Percentiles rank a stretch among this genome's conserved stretches.
These are phyloP conservation scores for Harrya chromipes DNA, from an alignment of 768 basidiomycete species.

Conservation along the genomic window DNA sequence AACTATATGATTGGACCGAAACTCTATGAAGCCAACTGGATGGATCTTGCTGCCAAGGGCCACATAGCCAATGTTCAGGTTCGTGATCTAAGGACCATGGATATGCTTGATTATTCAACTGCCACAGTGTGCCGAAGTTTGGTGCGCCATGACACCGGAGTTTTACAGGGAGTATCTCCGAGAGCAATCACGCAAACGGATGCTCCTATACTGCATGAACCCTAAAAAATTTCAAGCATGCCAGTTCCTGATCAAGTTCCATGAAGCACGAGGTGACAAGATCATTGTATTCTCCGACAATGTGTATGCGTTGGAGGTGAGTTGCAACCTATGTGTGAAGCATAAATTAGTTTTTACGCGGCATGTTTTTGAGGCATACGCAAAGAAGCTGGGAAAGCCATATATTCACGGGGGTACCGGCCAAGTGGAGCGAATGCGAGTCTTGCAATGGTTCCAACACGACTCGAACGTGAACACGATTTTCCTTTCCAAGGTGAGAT, in stretches of 20 bases:
- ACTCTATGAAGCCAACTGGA: conserved; percentile 99
- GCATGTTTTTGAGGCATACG: conserved; percentile 63
- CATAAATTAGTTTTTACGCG: conserved; percentile 4
- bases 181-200: conserved; percentile 88
- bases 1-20: conserved; percentile 99
- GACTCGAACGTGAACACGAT: conserved; percentile 96
- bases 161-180: conserved; percentile 97
- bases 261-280: conserved; percentile 97
- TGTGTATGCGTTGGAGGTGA: conserved; percentile 91
- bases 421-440: conserved; percentile 93
- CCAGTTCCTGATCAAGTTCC: conserved; percentile 97
- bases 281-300: conserved; percentile 99
- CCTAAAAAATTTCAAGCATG: conserved; percentile 99
- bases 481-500: conserved; percentile 87
- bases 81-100: conserved; percentile 19
- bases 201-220: conserved; percentile 99
- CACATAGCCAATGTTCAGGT: conserved; percentile 99
- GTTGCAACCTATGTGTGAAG: conserved; percentile 12
- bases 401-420: conserved; percentile 97
- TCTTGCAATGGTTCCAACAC: conserved; percentile 93
- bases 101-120: conserved; percentile 2
- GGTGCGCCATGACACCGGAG: conserved; percentile 99
- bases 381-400: conserved; percentile 87
- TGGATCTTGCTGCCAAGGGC: conserved; percentile 98
- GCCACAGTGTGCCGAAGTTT: conserved; percentile 93